Base-by-base conservation (phyloP, 2,329 filamentous ascomycete genomes). In the Apiospora saccharicola region DNA sequence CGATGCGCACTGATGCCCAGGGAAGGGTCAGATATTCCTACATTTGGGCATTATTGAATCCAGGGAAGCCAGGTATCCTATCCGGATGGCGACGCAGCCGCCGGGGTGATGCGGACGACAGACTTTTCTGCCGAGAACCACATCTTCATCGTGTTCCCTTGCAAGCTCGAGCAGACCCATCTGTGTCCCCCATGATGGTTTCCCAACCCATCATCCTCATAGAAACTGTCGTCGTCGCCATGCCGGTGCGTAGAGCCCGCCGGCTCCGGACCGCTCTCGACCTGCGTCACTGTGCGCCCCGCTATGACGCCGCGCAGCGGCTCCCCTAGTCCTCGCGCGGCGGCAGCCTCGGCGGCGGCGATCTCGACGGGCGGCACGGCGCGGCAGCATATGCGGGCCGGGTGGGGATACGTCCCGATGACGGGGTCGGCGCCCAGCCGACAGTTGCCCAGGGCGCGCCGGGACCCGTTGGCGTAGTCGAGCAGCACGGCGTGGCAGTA, bases 381-480 rank as follows among this genome's bases (percentile, higher is more conserved):
- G 22, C 46, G 46, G 46, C 34, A 61, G 53, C 53, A 61, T 30
- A 61, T 37, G 1, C 53, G 53, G 16, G 53, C 16, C 53, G 53
- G 53, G 30, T 34, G 1, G 16, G 3, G 30, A 30, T 61, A 61
- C 30, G 53, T 22, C 30, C 46, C 22, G 46, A 12, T 22, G 19
- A 49, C 57, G 30, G 57, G n/a, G 7, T 47, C 70, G 14, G 68
- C 64, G 49, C 70, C 70, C 14, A 26, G 61, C 16, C 44, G 70
- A 67, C 67, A 71, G 34, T 69, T 41, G 4, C 70, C 70, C 34
- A 71, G 22, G 3, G 70, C 70, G 12, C 70, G 70, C n/a, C 47
- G 64, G 30, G 67, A 67, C n/a, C 71, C 71, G 43, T 71, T 69
- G 26, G 30, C 51, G 71, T 71, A 71, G 24, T 61, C 47, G 30